Conservation (phyloP, 257 asterid species). For the Solanum microdontum region DNA sequence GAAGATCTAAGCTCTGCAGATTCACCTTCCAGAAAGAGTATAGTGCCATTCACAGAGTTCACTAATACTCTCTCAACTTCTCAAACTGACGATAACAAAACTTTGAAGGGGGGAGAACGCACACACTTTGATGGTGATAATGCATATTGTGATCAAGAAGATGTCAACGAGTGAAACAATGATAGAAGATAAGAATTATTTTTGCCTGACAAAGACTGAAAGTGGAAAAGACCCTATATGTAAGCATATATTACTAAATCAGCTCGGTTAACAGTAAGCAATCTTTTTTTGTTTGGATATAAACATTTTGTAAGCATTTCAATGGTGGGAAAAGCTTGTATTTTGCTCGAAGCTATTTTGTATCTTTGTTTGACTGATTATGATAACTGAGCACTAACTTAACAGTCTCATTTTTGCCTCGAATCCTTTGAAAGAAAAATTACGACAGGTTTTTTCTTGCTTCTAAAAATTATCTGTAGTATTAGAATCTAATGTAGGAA, state of each 20-base stretch:
- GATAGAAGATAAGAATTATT: background rate
- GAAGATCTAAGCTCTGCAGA: slow-evolving; percentile 8
- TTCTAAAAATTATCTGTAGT: background rate
- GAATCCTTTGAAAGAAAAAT: background rate
- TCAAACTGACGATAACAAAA: background rate
- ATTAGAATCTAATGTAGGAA: background rate
- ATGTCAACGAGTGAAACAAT: background rate
- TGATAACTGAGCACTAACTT: background rate
- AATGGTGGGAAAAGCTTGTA: background rate
- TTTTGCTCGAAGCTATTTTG: background rate
- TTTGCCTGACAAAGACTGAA: background rate
- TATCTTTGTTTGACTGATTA: background rate
- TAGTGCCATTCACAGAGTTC: slow-evolving; percentile 1
- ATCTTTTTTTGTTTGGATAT: background rate
- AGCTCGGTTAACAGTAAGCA: background rate
- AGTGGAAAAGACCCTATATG: background rate
- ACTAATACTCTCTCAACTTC: background rate
- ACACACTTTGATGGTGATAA: background rate
- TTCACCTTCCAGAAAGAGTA: slow-evolving; percentile 6
- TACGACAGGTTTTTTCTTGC: background rate
- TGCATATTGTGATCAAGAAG: background rate
- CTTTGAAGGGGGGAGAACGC: background rate
- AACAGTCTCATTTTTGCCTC: background rate
- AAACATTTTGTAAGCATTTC: background rate
- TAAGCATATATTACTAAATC: background rate